These are phyloP conservation scores for Gynostemma pentaphyllum DNA, from an alignment of 306 rosid genomes.

Conservation along the genomic window DNA sequence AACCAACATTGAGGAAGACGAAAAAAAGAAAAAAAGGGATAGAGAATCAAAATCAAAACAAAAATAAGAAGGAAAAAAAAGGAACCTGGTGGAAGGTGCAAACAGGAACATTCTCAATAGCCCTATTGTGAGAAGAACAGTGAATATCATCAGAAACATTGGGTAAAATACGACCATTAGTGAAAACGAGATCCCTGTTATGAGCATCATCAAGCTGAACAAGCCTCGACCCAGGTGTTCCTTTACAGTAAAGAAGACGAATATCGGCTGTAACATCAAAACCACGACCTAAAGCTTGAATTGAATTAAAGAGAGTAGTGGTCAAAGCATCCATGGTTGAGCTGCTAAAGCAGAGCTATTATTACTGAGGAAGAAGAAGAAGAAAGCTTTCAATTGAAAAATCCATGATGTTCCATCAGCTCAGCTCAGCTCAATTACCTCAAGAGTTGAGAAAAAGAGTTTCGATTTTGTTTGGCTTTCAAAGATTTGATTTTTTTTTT, in stretches of 20 bases:
- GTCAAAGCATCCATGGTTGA: slow-evolving; percentile 46
- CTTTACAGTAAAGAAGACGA: slow-evolving; percentile 86
- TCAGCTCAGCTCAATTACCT: no score
- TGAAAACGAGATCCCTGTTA: slow-evolving; percentile 45
- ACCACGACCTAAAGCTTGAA: slow-evolving; percentile 92
- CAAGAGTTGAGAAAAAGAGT: not conserved
- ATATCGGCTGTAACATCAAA: slow-evolving; percentile 95
- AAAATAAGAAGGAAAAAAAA: not conserved
- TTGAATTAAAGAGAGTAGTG: slow-evolving; percentile 59
- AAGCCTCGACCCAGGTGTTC: slow-evolving; percentile 82
- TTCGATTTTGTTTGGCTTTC: not conserved
- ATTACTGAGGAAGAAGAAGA: slow-evolving; percentile 7
- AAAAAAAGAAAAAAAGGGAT: slow-evolving; percentile 7
- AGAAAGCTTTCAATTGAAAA: not conserved
- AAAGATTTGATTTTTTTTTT: no score
- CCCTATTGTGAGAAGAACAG: slow-evolving; percentile 28
- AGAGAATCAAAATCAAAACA: slow-evolving; percentile 1
- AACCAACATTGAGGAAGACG: not conserved
- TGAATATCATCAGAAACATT: slow-evolving; percentile 56
- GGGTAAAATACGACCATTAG: slow-evolving; percentile 40
- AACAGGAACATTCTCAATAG: slow-evolving; percentile 34
- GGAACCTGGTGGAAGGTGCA: slow-evolving; percentile 62
- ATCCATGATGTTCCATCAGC: no score
- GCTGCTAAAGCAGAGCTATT: slow-evolving; percentile 15
- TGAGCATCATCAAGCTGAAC: slow-evolving; percentile 45